phyloP scores from a whole-genome alignment of 2,329 filamentous ascomycete species.

The Aureobasidium vineae region DNA sequence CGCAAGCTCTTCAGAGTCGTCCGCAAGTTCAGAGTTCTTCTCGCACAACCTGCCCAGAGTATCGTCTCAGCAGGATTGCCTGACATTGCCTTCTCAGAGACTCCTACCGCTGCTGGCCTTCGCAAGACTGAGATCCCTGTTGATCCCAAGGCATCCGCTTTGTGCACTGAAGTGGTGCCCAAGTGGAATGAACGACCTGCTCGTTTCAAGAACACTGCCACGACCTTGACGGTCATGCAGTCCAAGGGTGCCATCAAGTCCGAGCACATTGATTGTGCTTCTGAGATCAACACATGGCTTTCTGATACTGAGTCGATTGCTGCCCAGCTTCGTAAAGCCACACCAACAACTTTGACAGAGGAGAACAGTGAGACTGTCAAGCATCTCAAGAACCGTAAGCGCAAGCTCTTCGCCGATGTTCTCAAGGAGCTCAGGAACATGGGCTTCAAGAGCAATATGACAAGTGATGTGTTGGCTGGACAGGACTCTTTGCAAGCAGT shows the following conservation, averaged over 20 bases:
- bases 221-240: constrained; percentile 72
- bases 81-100: constrained; percentile 6
- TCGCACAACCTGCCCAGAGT: constrained; percentile 71
- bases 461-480: constrained; percentile 66
- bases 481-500: constrained; percentile 71
- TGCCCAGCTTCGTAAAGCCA: constrained; percentile 76
- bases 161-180: constrained; percentile 29
- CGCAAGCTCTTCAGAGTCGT: constrained; percentile 89
- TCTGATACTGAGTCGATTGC: constrained; percentile 25
- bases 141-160: neutral
- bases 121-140: constrained; percentile 10
- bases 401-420: constrained; percentile 85
- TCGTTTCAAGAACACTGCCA: constrained; percentile 67
- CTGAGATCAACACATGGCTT: constrained; percentile 31
- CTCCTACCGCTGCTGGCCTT: constrained; percentile 8
- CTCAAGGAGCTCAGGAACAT: constrained; percentile 80
- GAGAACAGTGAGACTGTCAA: constrained; percentile 83
- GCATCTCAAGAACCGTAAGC: constrained; percentile 86
- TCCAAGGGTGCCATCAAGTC: constrained; percentile 57
- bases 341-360: constrained; percentile 74
- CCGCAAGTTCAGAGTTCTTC: constrained; percentile 77
- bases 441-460: constrained; percentile 83
- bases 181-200: constrained; percentile 51
- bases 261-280: constrained; percentile 55
- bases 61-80: constrained; percentile 45